Evolutionary conservation across 208 protist genomes (phyloP).

Genomic region (Naegleria gruberi): DNA sequence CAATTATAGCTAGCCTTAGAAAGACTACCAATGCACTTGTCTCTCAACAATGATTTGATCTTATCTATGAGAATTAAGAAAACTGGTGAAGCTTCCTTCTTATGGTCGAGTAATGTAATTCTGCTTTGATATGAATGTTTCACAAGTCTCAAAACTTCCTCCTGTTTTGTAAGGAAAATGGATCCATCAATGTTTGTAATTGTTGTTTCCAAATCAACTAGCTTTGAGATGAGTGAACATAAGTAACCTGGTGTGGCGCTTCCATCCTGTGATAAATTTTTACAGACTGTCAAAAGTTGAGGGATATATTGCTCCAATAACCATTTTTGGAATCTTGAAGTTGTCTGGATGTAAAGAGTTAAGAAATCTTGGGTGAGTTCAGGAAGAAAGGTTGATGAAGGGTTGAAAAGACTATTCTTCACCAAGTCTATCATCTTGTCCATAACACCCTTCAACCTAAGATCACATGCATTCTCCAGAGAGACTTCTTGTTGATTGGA

Average conservation of each 20-base stretch:
- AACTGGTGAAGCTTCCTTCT: not conserved
- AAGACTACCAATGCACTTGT: not conserved
- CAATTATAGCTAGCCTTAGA: not conserved
- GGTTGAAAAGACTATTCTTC: not conserved
- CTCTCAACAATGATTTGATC: not conserved
- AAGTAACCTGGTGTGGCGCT: not conserved
- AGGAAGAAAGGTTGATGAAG: not conserved
- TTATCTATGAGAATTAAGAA: not conserved
- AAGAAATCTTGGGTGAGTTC: not conserved
- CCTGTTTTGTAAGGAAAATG: not conserved
- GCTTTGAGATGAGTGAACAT: not conserved
- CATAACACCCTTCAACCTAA: not conserved
- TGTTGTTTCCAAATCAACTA: not conserved
- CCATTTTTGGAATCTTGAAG: not conserved
- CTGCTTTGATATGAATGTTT: not conserved
- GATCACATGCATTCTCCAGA: not conserved
- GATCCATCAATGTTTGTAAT: not conserved
- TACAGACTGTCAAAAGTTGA: not conserved
- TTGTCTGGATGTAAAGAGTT: not conserved
- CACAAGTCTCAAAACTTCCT: not conserved
- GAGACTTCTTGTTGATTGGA: not conserved
- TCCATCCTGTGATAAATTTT: not conserved
- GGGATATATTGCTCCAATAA: not conserved
- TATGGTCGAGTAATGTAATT: not conserved
- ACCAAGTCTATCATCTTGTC: not conserved